Percentiles rank a stretch among this genome's conserved stretches.
Conservation (phyloP, 805 yeast genomes). For the Candida incommunis region DNA sequence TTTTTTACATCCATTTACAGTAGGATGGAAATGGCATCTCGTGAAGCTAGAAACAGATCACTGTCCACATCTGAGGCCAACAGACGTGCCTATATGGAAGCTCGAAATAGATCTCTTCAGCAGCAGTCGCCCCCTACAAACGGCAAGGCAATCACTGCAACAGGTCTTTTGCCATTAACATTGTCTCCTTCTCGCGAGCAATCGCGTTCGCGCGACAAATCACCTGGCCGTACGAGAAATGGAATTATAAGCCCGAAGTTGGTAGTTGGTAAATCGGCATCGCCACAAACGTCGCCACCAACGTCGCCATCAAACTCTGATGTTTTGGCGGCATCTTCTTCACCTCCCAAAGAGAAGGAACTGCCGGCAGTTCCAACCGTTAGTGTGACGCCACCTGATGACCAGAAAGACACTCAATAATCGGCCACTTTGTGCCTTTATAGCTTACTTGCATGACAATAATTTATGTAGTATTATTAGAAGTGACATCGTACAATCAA, state of each 20-base stretch:
- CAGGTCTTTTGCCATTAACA: constrained; percentile 12
- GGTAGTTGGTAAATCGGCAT: background rate
- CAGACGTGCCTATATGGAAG: constrained; percentile 11
- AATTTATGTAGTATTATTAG: too few species aligned
- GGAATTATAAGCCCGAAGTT: background rate
- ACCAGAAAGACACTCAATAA: background rate
- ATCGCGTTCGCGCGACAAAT: background rate
- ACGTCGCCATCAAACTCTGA: background rate
- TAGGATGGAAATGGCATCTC: constrained; percentile 3
- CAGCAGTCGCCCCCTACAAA: background rate
- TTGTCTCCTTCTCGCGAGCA: constrained; percentile 10
- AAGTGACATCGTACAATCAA: too few species aligned
- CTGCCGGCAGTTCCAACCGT: background rate
- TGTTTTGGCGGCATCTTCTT: background rate
- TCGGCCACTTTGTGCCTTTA: too few species aligned
- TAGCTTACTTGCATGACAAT: too few species aligned
- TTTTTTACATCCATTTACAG: constrained; percentile 12
- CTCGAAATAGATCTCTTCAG: background rate
- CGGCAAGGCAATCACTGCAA: background rate
- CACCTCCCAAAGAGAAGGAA: background rate
- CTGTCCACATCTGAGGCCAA: constrained; percentile 11
- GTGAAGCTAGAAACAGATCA: constrained; percentile 8
- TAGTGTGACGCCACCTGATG: background rate
- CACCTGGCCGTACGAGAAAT: background rate
- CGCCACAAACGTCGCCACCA: background rate